These are phyloP conservation scores for Prunus mongolica DNA, from an alignment of 306 rosid species.

Conservation along the genomic window DNA sequence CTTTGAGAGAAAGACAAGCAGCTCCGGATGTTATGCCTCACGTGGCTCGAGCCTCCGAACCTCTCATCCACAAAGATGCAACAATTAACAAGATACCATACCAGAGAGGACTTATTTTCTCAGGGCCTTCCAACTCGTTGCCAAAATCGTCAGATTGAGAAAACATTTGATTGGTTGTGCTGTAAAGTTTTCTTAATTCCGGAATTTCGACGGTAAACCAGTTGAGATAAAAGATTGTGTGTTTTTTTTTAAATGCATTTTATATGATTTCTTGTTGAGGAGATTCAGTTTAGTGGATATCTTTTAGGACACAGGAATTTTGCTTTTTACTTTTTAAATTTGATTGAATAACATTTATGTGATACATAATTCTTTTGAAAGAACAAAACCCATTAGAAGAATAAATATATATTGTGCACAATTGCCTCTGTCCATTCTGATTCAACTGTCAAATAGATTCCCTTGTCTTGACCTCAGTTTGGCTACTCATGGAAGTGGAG, in stretches of 20 bases:
- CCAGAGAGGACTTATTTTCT: conserved; percentile 55
- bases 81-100: conserved; percentile 29
- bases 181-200: conserved; percentile 26
- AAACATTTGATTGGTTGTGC: conserved; percentile 10
- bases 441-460: no score
- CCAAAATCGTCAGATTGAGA: conserved; percentile 53
- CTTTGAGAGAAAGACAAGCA: conserved; percentile 56
- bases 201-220: neutral
- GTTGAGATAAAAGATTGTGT: neutral
- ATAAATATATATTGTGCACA: no score
- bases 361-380: no score
- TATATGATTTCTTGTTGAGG: neutral
- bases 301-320: neutral
- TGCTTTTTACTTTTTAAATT: no score
- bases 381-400: no score
- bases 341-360: no score
- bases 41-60: conserved; percentile 47
- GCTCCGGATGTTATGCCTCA: conserved; percentile 29
- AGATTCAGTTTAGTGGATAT: neutral
- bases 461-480: no score
- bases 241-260: neutral
- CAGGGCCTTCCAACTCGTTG: conserved; percentile 35
- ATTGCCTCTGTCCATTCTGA: no score
- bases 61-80: conserved; percentile 48
- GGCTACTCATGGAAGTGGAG: no score